Evolutionary conservation across 2,329 filamentous ascomycete species (phyloP), one percentile per base, ranked within the genome.

Genomic region (Nectriaceae sp.): DNA sequence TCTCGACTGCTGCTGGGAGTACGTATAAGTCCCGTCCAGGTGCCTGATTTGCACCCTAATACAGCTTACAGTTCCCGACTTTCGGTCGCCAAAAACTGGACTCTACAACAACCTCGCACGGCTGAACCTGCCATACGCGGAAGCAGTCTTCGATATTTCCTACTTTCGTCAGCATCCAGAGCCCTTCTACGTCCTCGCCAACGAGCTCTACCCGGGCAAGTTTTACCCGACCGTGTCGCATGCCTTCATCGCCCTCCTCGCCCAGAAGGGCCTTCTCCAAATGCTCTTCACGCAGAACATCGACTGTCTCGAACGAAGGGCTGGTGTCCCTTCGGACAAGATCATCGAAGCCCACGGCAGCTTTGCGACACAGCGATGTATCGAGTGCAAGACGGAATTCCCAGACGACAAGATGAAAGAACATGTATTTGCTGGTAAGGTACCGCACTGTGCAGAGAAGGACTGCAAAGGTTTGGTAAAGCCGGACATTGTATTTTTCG

Each of bases 221-320:
- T 97, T 89, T 73, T 79, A 86, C 46, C 94, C 94, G 0, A 99
- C 94, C 2, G 77, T 97, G 46, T 88, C 91, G 2, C 94, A 99
- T 71, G 87, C 83, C 29, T 99, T 99, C 70, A 85, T 99, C 61
- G 79, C 84, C 13, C 76, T 99, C 20, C 83, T 97, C 15, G 81
- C 92, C 48, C 76, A 85, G 51, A 96, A 95, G 71, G 84, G 83
- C 4, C 75, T 93, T 35, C 75, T 99, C 20, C 75, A 87, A 56
- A 94, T 91, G 75, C 82, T 94, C 44, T 99, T 97, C 69, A 97
- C 94, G 0, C 94, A 99, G 66, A 99, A 99, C 65, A 97, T 99
- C 58, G 94, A 99, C 72, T 96, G 91, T 62, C 79, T 99, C 11
- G 94, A 99, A 71, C 83, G 92, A 19, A 79, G 83, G 57, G 94